Percentiles rank a stretch among this genome's conserved stretches.
These are phyloP conservation scores for Luvunga scandens DNA, from an alignment of 345 rosid species.

Conservation along the genomic window DNA sequence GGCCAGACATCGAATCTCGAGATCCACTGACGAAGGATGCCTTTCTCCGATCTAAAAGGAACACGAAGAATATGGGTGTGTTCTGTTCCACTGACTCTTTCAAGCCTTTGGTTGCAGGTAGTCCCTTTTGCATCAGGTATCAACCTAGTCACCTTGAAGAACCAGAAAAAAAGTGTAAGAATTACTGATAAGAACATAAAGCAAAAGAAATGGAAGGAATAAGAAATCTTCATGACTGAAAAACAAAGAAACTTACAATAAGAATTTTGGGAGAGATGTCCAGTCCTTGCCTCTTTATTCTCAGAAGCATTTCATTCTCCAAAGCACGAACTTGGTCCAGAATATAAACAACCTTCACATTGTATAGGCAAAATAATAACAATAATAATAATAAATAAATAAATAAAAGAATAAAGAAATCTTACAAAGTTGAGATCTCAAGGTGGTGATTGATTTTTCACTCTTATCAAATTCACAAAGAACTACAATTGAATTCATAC, in stretches of 20 bases:
- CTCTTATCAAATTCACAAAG: background rate
- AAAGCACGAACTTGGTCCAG: conserved; percentile 97
- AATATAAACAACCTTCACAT: conserved; percentile 84
- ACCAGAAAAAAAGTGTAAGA: conserved; percentile 11
- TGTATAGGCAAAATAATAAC: background rate
- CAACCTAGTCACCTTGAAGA: conserved; percentile 75
- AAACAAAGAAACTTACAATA: conserved; percentile 49
- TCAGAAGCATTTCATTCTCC: conserved; percentile 84
- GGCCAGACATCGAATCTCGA: conserved; percentile 99
- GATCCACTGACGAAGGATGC: conserved; percentile 89
- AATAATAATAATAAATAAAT: no score
- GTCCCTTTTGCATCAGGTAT: conserved; percentile 97
- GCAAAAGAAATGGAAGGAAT: background rate
- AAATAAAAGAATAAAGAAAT: background rate
- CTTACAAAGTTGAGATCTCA: conserved; percentile 1
- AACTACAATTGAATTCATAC: background rate
- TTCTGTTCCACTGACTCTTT: conserved; percentile 93
- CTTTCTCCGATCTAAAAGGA: conserved; percentile 90
- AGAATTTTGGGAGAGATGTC: conserved; percentile 82
- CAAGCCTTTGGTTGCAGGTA: conserved; percentile 83
- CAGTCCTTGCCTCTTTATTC: conserved; percentile 85
- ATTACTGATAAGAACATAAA: background rate
- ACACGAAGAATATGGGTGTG: conserved; percentile 78
- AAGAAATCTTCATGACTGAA: background rate
- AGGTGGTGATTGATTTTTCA: background rate